Evolutionary conservation across 768 basidiomycete species (phyloP), one percentile per base, ranked within the genome.

Genomic region (Rhodotorula taiwanensis): DNA sequence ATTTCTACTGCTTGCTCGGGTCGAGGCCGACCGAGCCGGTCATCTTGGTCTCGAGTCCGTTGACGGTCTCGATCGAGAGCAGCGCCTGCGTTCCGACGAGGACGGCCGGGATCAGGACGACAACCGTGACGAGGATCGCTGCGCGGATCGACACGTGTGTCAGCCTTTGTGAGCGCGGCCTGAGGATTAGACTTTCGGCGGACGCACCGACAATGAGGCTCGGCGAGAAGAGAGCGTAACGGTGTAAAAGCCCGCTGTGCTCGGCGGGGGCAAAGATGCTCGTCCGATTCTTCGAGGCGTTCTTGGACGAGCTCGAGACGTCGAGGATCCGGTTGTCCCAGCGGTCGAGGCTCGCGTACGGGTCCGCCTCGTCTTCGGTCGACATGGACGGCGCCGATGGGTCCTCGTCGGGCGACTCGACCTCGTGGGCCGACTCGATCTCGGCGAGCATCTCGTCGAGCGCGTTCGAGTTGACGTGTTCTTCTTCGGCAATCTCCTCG

Each of bases 41-140:
- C 71, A 72, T 72, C 64, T 72, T 72, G 44, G 52, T 54, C 50
- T 72, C 71, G 47, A 72, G 56, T 2, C 71, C 71, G 2, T 60
- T 52, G 8, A 61, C 45, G 23, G 69, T 67, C 47, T 70, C 66
- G 56, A 70, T 68, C 27, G 61, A 58, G 30, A 56, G 51, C 18
- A 72, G 48, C 0, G 71, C 61, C 18, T 56, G 25, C 27, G 59
- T 28, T 18, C 60, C 60, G 52, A 70, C 42, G 2, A 72, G 30
- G 42, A 69, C 39, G 3, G 69, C 55, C 23, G 71, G 71, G 42
- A 72, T 43, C 23, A 72, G 56, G 30, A 70, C 34, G 50, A 70
- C 42, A 31, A 72, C 52, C 9, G 66, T 30, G 28, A 72, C 54
- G 45, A 72, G 66, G 34, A 69, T 23, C 18, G 58, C 67, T 69